A percentile compares a stretch with the other conserved stretches of the same genome.
Evolutionary conservation across 257 asterid genomes (phyloP).

Genomic region (Solanum sejunctum): DNA sequence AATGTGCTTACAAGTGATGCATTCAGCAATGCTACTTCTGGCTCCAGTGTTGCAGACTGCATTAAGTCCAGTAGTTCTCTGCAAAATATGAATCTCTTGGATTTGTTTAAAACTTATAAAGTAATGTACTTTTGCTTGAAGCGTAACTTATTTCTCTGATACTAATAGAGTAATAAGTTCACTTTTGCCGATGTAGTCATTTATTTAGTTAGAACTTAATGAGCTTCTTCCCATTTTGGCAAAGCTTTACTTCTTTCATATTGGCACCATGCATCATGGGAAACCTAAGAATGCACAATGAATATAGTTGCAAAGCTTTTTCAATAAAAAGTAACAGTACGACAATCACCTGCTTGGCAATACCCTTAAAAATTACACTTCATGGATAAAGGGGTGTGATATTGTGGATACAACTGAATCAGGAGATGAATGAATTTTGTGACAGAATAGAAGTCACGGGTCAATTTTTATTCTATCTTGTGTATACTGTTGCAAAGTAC

Average conservation of each 20-base stretch:
- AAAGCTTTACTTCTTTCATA: not conserved
- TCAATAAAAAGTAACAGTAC: not conserved
- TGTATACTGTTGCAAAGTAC: not conserved
- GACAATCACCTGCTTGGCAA: not conserved
- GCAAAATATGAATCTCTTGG: slow-evolving; percentile 4
- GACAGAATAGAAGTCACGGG: not conserved
- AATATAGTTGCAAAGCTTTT: not conserved
- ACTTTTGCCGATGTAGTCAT: not conserved
- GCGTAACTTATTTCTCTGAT: not conserved
- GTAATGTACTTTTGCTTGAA: not conserved
- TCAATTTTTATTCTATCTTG: not conserved
- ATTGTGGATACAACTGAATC: not conserved
- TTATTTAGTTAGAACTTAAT: not conserved
- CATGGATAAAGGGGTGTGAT: not conserved
- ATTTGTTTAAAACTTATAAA: not conserved
- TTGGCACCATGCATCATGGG: not conserved
- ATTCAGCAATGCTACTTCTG: slow-evolving; percentile 78
- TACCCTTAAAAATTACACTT: not conserved
- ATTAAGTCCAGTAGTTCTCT: slow-evolving; percentile 69
- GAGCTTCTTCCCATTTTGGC: not conserved
- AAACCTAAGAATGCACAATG: not conserved
- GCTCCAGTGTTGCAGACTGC: slow-evolving; percentile 78
- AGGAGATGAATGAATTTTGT: not conserved
- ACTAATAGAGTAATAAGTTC: not conserved
- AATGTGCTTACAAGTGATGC: slow-evolving; percentile 64